Evolutionary conservation across 371 early-diverging fungal genomes (phyloP).

Genomic region (Rhizopus arrhizus): DNA sequence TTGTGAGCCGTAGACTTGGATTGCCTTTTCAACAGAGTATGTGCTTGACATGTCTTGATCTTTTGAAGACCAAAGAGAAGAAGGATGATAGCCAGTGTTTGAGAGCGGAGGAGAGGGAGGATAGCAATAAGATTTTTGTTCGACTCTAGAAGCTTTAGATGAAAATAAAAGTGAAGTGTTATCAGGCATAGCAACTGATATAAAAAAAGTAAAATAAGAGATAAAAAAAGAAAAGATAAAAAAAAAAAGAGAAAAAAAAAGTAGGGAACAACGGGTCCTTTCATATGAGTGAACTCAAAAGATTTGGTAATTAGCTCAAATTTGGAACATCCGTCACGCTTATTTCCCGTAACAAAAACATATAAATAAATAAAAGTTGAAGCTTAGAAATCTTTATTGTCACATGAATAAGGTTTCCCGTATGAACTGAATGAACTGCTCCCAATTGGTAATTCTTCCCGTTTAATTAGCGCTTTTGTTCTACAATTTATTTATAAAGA

Average conservation of each 20-base stretch:
- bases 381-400: not conserved
- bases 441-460: conserved; percentile 5
- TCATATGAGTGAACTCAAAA: conserved; percentile 14
- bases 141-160: conserved; percentile 11
- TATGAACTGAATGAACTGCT: not conserved
- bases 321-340: not conserved
- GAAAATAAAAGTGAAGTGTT: conserved; percentile 6
- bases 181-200: not conserved
- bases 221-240: conserved; percentile 1
- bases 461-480: not conserved
- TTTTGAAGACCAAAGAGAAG: not conserved
- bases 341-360: conserved; percentile 6
- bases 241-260: conserved; percentile 12
- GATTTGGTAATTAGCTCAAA: not conserved
- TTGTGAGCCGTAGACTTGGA: conserved; percentile 45
- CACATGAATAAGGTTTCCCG: conserved; percentile 2
- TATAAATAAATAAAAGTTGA: not conserved
- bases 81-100: not conserved
- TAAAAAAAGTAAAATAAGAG: not conserved
- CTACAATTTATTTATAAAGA: not conserved
- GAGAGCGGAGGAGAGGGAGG: conserved; percentile 32
- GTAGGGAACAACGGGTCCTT: conserved; percentile 35
- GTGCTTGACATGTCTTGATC: conserved; percentile 8
- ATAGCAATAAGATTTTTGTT: conserved; percentile 11
- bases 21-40: conserved; percentile 38